A percentile compares a stretch with the other conserved stretches of the same genome.
phyloP scores from a whole-genome alignment of 345 rosid genomes.

The Zanthoxylum bungeanum region DNA sequence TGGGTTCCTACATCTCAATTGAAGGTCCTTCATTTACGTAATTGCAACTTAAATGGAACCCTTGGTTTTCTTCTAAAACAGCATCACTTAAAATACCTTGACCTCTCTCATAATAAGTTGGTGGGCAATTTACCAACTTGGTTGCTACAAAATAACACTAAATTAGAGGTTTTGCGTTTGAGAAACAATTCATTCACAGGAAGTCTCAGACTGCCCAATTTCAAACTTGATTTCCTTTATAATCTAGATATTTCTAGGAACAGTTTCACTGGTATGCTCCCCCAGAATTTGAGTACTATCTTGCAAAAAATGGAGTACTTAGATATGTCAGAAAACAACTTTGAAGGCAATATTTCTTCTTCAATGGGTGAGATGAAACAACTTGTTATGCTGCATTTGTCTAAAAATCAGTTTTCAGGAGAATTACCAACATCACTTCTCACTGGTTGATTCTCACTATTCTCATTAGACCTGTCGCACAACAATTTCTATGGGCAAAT shows the following conservation, averaged over 20 bases:
- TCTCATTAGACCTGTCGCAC: fast-evolving
- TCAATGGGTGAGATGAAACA: neutral
- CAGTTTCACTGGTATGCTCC: neutral
- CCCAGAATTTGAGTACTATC: neutral
- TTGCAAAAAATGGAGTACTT: neutral
- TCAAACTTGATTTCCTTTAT: neutral
- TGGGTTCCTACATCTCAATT: neutral
- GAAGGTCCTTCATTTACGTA: neutral
- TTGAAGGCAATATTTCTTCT: neutral
- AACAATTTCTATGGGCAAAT: neutral
- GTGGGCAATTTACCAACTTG: neutral
- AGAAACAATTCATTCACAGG: neutral
- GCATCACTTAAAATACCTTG: neutral
- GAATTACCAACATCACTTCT: neutral
- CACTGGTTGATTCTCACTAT: neutral
- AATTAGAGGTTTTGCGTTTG: neutral
- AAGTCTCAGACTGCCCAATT: neutral
- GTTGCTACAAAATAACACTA: neutral
- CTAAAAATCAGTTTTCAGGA: neutral
- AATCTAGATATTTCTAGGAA: neutral
- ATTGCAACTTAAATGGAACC: neutral
- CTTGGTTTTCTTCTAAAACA: neutral
- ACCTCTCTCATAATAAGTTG: neutral
- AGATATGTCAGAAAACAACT: neutral
- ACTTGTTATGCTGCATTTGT: neutral